Evolutionary conservation across 2,329 filamentous ascomycete genomes (phyloP), one percentile per base, ranked within the genome.

Genomic region (Pezicula rhizophila): DNA sequence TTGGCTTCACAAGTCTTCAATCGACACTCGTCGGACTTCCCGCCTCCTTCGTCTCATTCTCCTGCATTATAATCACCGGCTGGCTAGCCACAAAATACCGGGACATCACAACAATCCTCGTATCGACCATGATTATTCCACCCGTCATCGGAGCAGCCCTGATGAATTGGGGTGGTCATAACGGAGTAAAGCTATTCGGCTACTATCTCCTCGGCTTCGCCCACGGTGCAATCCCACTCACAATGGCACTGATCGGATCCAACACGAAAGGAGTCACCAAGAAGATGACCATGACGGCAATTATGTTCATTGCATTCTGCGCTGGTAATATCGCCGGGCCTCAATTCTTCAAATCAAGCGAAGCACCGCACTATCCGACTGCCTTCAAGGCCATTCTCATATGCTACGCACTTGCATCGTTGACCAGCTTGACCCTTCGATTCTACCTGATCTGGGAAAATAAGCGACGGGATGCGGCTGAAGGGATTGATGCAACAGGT

Each of bases 401-500:
- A 23, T 62, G 58, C 28, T 58, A 61, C 28, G 53, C 53, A 8
- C 39, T 56, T 15, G 55, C 52, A 15, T 39, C 49, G 2, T 25
- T 58, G 17, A 43, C 55, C 3, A 47, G 51, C 7, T 20, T 62
- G 58, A 31, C 39, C 15, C 42, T 63, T 8, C 51, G 59, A 17
- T 28, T 56, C 4, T 59, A 62, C 46, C 43, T 61, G 20, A 52
- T 42, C 3, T 55, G 51, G 23, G 52, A 54, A 15, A 63, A 61
- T 28, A 56, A 52, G 26, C 45, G 40, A 41, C 66, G 76, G n/a
- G 63, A 65, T 1, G 60, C 52, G 3, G 59, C 62, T 15, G 76
- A 80, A 41, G 74, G 70, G 0, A 61, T 76, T 7, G 64, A 66
- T 37, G 74, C 72, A 4, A 74, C 70, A 48, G 66, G 70, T 31